Evolutionary conservation across 306 rosid genomes (phyloP), one percentile per base, ranked within the genome.

Genomic region (Cicer yamashitae): DNA sequence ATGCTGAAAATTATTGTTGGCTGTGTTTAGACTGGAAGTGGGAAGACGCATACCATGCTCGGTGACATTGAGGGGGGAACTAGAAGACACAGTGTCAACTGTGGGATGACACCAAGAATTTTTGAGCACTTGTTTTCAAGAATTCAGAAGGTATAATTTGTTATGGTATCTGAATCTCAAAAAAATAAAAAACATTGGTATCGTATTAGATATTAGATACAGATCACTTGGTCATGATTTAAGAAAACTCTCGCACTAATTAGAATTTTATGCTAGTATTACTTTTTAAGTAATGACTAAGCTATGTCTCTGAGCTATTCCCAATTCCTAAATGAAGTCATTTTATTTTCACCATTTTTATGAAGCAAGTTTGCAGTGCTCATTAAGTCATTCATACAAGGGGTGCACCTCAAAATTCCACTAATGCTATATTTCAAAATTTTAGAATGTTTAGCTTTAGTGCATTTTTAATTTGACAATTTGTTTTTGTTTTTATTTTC

Each of bases 41-140:
- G 99, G 67, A 94, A 94, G 88, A 94, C 99, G 74, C 96, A 94
- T 83, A 94, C 99, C 51, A 94, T 94, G 99, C 99, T 94, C 41
- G 99, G 99, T 79, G 99, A 94, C 73, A 90, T 94, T 75, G 99
- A 94, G 75, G 97, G 90, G 50, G 99, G 97, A 69, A 90, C 99
- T 53, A 88, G 96, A 84, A 90, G 99, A 77, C 97, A 94, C 74
- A 92, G 99, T 82, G 96, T 89, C 81, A 92, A 94, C 79, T 92
- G 98, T 64, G 99, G 99, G 84, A 94, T 94, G 92, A 94, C 99
- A 73, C 99, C 99, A 34, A 86, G 99, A 87, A 96, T 94, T 11
- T 94, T 94, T 77, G 98, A 92, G 85, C 89, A 89, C 63, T 77
- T 94, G 61, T 94, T 94, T 87, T 80, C 98, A 43, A 90, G 98